Evolutionary conservation across 495 filamentous ascomycete genomes (phyloP), one percentile per base, ranked within the genome.

Genomic region (Penicillium soppii): DNA sequence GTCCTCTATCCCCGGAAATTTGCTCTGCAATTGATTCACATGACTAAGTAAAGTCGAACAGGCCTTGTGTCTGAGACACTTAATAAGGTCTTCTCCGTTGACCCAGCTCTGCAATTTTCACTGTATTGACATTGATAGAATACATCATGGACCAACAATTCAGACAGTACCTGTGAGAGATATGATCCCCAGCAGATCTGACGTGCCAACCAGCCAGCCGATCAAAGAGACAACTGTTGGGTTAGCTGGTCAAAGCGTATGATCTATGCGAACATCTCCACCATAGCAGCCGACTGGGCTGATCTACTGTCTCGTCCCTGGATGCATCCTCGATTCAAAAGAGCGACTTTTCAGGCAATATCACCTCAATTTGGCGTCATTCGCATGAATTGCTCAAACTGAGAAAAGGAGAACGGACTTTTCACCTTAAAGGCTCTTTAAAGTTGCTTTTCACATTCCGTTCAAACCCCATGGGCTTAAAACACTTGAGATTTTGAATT

Each of bases 1-100:
- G 25, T 29, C 23, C 40, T 29, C 25, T 26, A 10, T 13, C 23
- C 25, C 40, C 25, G 5, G 25, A 9, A 41, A 23, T 43, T 43
- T 29, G 40, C 40, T 43, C 40, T 29, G 27, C 23, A 29, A 29
- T 43, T 43, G 8, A 43, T 43, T 43, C 40, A 19, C 40, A 17
- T 43, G 23, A 43, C 25, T 29, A 13, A 5, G 23, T 23, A 43
- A 43, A 43, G 15, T 27, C 40, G 23, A 43, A 23, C 23, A 43
- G 40, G 25, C n/a, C n/a, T 43, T 29, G 40, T 43, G 22, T 43
- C 23, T 17, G 40, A 27, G 40, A 0, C 40, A 29, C 2, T 21
- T 17, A 22, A 43, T 43, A 43, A 30, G 41, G 27, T 43, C 25
- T 30, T 15, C n/a, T n/a, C 15, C 40, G 1, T 43, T 43, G 25